A percentile compares a stretch with the other conserved stretches of the same genome.
Evolutionary conservation across 208 protist species (phyloP).

Genomic region (Jaenimonas drosophilae): DNA sequence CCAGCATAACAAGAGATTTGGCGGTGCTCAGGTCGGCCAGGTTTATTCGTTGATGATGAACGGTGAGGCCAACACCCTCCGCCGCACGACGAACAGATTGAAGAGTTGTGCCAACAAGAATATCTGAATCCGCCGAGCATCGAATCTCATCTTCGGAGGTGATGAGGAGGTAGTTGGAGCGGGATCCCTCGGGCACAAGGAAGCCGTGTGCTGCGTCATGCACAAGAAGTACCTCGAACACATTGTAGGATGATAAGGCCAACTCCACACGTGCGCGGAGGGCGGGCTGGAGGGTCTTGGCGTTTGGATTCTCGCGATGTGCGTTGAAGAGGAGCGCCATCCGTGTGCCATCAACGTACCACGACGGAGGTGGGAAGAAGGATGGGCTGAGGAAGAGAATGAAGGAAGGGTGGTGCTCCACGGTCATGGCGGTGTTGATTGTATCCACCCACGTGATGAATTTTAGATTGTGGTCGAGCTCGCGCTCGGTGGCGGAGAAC

Average conservation of each 20-base stretch:
- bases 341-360: slow-evolving; percentile 48
- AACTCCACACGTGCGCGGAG: slow-evolving; percentile 36
- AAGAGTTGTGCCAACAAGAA: slow-evolving; percentile 72
- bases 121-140: slow-evolving; percentile 57
- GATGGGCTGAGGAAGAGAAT: slow-evolving; percentile 49
- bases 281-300: slow-evolving; percentile 48
- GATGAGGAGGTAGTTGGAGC: slow-evolving; percentile 72
- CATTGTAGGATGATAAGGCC: too few relatives aligned
- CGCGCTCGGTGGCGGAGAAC: slow-evolving; percentile 1
- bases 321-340: slow-evolving; percentile 60
- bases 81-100: slow-evolving; percentile 20
- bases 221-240: slow-evolving; percentile 66
- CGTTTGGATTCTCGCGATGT: slow-evolving; percentile 44
- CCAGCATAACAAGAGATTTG: slow-evolving; percentile 49
- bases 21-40: slow-evolving; percentile 41
- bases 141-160: slow-evolving; percentile 22
- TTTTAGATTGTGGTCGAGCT: slow-evolving; percentile 53
- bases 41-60: slow-evolving; percentile 38
- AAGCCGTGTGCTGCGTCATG: slow-evolving; percentile 26
- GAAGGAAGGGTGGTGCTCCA: slow-evolving; percentile 9
- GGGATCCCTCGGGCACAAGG: slow-evolving; percentile 72
- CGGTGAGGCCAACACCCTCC: slow-evolving; percentile 12
- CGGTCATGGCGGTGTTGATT: background rate
- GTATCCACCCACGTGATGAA: slow-evolving; percentile 48
- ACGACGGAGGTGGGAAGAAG: slow-evolving; percentile 50